Conservation (phyloP, 805 yeast genomes). For the Clavispora carvajalis region DNA sequence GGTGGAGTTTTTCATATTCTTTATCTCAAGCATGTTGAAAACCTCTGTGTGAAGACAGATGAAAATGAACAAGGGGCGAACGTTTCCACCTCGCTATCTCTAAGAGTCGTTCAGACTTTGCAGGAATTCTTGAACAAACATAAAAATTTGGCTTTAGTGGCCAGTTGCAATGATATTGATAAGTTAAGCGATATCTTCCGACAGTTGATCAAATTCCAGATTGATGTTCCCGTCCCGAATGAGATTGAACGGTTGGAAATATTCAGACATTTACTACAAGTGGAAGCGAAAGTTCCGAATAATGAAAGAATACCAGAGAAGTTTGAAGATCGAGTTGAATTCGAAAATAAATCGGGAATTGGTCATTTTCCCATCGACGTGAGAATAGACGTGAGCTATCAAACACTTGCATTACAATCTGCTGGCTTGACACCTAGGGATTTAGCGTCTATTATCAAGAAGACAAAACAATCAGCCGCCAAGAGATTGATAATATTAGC, state of each 20-base stretch:
- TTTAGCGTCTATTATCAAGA: constrained; percentile 61
- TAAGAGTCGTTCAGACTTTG: constrained; percentile 55
- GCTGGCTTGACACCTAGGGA: constrained; percentile 92
- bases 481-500: constrained; percentile 40
- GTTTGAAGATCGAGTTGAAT: constrained; percentile 17
- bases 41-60: constrained; percentile 61
- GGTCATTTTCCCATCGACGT: constrained; percentile 17
- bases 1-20: constrained; percentile 38
- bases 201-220: constrained; percentile 68
- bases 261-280: constrained; percentile 44
- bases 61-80: constrained; percentile 45
- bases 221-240: constrained; percentile 69
- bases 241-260: constrained; percentile 69
- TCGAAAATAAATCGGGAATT: constrained; percentile 13
- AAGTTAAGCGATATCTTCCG: constrained; percentile 60
- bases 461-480: constrained; percentile 55
- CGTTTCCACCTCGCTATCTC: constrained; percentile 38
- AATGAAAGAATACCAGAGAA: constrained; percentile 12
- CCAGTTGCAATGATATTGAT: constrained; percentile 72
- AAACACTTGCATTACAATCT: constrained; percentile 69
- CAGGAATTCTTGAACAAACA: constrained; percentile 46
- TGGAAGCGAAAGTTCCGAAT: constrained; percentile 13
- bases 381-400: constrained; percentile 42
- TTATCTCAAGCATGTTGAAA: constrained; percentile 69
- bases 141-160: constrained; percentile 43